Base-by-base conservation (phyloP, 202 grass and related monocot species). In the Panicum virgatum region DNA sequence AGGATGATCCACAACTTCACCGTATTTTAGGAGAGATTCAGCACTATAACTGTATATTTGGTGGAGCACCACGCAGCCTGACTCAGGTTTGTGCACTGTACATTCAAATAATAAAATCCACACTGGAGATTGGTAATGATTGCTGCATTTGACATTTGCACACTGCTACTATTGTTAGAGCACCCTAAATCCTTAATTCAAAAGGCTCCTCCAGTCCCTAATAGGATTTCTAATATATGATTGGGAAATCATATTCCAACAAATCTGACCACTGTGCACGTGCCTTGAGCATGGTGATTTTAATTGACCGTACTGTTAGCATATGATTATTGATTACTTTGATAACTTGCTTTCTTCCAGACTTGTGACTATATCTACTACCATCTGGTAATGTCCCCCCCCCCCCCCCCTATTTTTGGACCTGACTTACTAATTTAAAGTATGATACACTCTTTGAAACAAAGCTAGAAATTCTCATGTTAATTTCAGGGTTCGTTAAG, bases 11-110 rank as follows among this genome's bases (percentile, higher is more conserved):
- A 15, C 86, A 92, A 79, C 62, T 85, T 69, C 83, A 78, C 20
- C 82, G 45, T 66, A 82, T 96, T 26, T 83, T 99, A 60, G 80
- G 75, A 88, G 80, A 88, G 48, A 85, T 99, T 75, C 87, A 85
- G 37, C 82, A 82, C 75, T 99, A 99, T 65, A 99, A 99, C 18
- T 48, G 19, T 25, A 87, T 88, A 73, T 96, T 96, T 79, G 96
- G 96, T 75, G 91, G 93, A 77, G 70, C 79, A 67, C 87, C 89
- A 59, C 89, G 87, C 62, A 92, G 83, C 85, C 70, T 99, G 62
- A 79, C 85, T 76, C 96, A 99, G 96, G 96, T 99, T 83, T 75
- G 22, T 62, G 75, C 22, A 37, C 9, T 42, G 46, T 46, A 27
- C 47, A 52, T 80, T 36, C 3, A 27, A 27, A 32, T 53, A 59